phyloP scores from a whole-genome alignment of 108 stramenopile species.

The Fragilariopsis cylindrus region DNA sequence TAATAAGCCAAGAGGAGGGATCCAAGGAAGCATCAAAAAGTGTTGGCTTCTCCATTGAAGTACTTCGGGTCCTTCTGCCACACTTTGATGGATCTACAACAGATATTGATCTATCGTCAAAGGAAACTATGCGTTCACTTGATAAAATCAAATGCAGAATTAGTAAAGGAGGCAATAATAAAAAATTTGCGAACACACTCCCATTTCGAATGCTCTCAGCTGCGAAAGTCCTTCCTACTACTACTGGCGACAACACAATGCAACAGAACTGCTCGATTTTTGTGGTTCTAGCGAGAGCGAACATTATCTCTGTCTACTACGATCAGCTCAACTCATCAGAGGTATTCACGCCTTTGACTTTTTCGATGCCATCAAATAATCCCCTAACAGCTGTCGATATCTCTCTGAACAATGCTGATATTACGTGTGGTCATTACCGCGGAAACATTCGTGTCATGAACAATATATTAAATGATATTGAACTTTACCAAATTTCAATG shows the following conservation, averaged over 20 bases:
- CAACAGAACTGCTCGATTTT: slow-evolving; percentile 23
- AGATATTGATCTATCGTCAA: neutral
- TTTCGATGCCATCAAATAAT: slow-evolving; percentile 29
- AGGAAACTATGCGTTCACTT: slow-evolving; percentile 19
- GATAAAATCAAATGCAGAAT: slow-evolving; percentile 34
- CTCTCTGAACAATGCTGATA: slow-evolving; percentile 38
- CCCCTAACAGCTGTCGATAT: slow-evolving; percentile 28
- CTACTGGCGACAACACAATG: neutral
- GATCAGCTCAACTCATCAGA: slow-evolving; percentile 9
- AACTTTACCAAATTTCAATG: slow-evolving; percentile 35
- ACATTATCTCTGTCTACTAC: slow-evolving; percentile 28
- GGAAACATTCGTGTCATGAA: slow-evolving; percentile 64
- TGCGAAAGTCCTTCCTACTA: neutral
- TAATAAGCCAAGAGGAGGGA: slow-evolving; percentile 5
- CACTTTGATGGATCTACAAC: slow-evolving; percentile 24
- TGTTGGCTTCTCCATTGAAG: slow-evolving; percentile 11
- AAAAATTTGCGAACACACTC: slow-evolving; percentile 18
- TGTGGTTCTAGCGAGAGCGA: slow-evolving; percentile 26
- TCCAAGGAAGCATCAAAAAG: neutral
- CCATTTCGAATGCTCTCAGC: slow-evolving; percentile 35
- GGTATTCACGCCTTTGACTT: slow-evolving; percentile 17
- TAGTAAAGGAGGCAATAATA: slow-evolving; percentile 10
- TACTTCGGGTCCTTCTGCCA: slow-evolving; percentile 29
- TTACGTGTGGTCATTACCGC: slow-evolving; percentile 46
- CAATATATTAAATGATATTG: slow-evolving; percentile 44